Evolutionary conservation across 2,329 filamentous ascomycete species (phyloP).

Genomic region (Diaporthe eres): DNA sequence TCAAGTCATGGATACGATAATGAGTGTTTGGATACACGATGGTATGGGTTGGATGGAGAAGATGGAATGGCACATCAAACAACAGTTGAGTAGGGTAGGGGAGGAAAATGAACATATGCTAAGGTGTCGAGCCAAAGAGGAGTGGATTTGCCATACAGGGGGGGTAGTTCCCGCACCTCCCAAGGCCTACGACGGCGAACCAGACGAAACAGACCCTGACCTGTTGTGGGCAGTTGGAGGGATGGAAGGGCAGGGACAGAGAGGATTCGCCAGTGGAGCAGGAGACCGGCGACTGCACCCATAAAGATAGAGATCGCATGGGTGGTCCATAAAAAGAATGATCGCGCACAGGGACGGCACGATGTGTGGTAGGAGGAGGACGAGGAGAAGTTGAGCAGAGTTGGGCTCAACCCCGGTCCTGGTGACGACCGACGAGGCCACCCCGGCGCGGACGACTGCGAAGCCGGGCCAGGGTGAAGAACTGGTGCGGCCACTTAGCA

Average conservation of each 20-base stretch:
- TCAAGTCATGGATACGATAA: conserved; percentile 38
- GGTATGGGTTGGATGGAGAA: conserved; percentile 28
- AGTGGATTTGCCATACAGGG: conserved; percentile 41
- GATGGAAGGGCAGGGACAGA: conserved; percentile 52
- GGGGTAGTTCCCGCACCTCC: conserved; percentile 45
- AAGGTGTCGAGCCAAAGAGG: conserved; percentile 43
- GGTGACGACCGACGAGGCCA: conserved; percentile 36
- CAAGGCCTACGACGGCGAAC: conserved; percentile 54
- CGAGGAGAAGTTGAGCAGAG: conserved; percentile 21
- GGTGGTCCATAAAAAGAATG: conserved; percentile 50
- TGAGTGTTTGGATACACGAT: conserved; percentile 35
- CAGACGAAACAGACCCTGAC: conserved; percentile 62
- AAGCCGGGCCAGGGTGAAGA: conserved; percentile 34
- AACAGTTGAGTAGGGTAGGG: conserved; percentile 43
- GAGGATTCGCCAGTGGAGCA: conserved; percentile 41
- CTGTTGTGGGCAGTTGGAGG: conserved; percentile 51
- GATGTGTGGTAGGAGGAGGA: conserved; percentile 40
- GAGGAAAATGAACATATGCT: conserved; percentile 55
- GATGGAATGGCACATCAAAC: conserved; percentile 44
- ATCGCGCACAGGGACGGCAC: conserved; percentile 48
- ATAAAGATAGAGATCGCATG: conserved; percentile 47
- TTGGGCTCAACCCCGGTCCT: conserved; percentile 3
- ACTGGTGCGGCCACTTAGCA: conserved; percentile 32
- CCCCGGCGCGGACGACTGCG: conserved; percentile 31
- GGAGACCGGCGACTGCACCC: conserved; percentile 48